phyloP scores from a whole-genome alignment of 1,284 basidiomycete species.

The Polyporus tsugae region DNA sequence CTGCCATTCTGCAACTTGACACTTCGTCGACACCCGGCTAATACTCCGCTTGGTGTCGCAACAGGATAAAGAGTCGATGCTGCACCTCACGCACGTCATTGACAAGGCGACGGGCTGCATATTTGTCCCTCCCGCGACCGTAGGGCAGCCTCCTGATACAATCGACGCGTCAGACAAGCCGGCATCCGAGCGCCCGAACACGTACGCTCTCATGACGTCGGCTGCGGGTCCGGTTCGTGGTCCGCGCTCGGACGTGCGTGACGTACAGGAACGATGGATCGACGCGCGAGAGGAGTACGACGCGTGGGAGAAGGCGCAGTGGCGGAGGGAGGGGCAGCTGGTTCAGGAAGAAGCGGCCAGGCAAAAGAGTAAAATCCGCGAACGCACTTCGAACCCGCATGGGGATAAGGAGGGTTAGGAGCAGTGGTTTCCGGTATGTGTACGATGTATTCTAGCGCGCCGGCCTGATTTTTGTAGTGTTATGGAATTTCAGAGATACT shows the following conservation, averaged over 20 bases:
- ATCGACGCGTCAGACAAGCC: conserved; percentile 51
- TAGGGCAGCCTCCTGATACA: conserved; percentile 60
- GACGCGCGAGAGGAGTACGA: conserved; percentile 83
- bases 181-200: conserved; percentile 65
- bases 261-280: conserved; percentile 91
- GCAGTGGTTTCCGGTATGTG: background rate
- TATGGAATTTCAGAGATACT: background rate
- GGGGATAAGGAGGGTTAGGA: background rate
- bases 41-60: background rate
- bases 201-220: conserved; percentile 70
- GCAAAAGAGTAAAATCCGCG: conserved; percentile 41
- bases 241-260: conserved; percentile 68
- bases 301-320: conserved; percentile 75
- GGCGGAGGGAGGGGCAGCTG: conserved; percentile 68
- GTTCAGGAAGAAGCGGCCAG: conserved; percentile 44
- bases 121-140: conserved; percentile 71
- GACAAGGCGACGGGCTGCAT: conserved; percentile 93
- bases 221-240: conserved; percentile 67
- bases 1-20: background rate
- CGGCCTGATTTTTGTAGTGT: background rate
- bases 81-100: conserved; percentile 81
- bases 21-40: background rate
- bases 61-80: conserved; percentile 93
- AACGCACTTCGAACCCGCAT: conserved; percentile 32
- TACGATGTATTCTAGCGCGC: background rate